Conservation (phyloP, 2,329 filamentous ascomycete genomes). For the Elsinoe batatas region DNA sequence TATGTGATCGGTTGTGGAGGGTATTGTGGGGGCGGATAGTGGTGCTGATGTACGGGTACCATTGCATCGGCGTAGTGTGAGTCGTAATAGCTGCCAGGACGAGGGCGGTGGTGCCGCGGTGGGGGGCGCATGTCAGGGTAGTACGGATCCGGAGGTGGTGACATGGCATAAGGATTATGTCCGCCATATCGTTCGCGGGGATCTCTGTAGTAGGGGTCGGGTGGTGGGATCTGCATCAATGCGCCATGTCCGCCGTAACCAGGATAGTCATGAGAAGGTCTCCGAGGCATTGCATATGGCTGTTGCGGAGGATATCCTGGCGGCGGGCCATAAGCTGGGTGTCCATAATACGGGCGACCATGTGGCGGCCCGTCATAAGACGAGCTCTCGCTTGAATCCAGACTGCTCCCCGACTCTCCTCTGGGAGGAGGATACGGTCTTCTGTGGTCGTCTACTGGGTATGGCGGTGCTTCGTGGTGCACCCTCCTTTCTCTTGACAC, state of each 20-base stretch:
- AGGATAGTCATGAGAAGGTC: not conserved
- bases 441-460: slow-evolving; percentile 1
- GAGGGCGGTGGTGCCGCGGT: not conserved
- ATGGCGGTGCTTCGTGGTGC: slow-evolving; percentile 8
- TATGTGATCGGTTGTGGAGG: slow-evolving; percentile 2
- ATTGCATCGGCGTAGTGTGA: not conserved
- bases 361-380: not conserved
- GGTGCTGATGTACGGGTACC: slow-evolving; percentile 1
- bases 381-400: slow-evolving; percentile 10
- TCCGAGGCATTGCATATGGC: not conserved
- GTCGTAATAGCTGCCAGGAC: slow-evolving; percentile 4
- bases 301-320: slow-evolving; percentile 16
- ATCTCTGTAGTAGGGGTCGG: not conserved
- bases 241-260: not conserved
- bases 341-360: not conserved
- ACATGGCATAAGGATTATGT: slow-evolving; percentile 1
- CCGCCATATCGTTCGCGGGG: slow-evolving; percentile 3
- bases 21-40: not conserved
- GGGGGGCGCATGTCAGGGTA: not conserved
- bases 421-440: slow-evolving; percentile 4
- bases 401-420: slow-evolving; percentile 8
- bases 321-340: slow-evolving; percentile 15
- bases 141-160: slow-evolving; percentile 6
- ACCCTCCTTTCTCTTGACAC: slow-evolving; percentile 11
- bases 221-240: slow-evolving; percentile 7